Evolutionary conservation across 106 monocot species (phyloP).

Genomic region (Dendrobium chrysotoxum): DNA sequence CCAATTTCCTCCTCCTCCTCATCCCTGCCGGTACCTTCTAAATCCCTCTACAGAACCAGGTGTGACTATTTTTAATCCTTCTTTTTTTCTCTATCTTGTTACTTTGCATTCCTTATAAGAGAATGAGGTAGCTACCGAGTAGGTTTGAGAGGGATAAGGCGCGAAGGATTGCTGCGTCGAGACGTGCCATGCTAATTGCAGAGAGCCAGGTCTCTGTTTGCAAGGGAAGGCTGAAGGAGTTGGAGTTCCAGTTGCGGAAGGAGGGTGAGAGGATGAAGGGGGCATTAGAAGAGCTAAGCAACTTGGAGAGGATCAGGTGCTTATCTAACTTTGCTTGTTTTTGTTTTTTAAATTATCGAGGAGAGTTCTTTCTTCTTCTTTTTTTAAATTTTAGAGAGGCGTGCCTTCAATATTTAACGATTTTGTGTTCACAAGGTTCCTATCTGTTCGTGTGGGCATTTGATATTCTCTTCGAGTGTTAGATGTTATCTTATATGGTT

Average conservation of each 20-base stretch:
- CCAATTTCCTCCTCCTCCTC: slow-evolving; percentile 6
- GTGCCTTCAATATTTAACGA: too few relatives aligned
- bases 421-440: too few relatives aligned
- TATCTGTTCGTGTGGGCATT: too few relatives aligned
- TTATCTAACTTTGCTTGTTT: not conserved
- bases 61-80: slow-evolving; percentile 10
- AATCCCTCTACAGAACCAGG: slow-evolving; percentile 69
- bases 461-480: too few relatives aligned
- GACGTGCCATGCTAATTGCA: slow-evolving; percentile 37
- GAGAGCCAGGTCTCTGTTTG: slow-evolving; percentile 42
- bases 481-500: too few relatives aligned
- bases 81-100: not conserved
- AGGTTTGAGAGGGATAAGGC: slow-evolving; percentile 84
- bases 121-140: not conserved
- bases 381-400: too few relatives aligned
- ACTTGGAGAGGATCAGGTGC: slow-evolving; percentile 70
- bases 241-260: slow-evolving; percentile 22
- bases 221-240: slow-evolving; percentile 28
- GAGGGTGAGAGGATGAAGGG: slow-evolving; percentile 55
- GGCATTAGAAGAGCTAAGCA: slow-evolving; percentile 23
- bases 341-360: too few relatives aligned
- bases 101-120: not conserved
- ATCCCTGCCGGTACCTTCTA: slow-evolving; percentile 18
- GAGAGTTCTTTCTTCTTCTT: too few relatives aligned
- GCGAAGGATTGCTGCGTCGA: slow-evolving; percentile 32